Evolutionary conservation across 2,329 filamentous ascomycete genomes (phyloP).

Genomic region (Colletotrichum endophyticum): DNA sequence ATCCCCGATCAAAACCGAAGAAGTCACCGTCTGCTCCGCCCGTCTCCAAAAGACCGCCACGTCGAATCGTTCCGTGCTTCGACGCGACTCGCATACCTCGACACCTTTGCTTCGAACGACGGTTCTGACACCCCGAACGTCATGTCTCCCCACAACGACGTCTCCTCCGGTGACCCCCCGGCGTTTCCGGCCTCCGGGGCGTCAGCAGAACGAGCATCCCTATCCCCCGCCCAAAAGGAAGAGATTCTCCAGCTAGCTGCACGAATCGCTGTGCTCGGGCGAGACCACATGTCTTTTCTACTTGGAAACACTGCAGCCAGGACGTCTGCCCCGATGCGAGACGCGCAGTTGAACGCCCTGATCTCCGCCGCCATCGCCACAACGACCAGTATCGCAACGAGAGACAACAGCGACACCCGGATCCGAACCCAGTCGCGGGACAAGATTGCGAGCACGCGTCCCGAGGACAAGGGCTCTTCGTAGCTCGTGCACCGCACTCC

Average conservation of each 20-base stretch:
- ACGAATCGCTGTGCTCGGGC: background rate
- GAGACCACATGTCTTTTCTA: background rate
- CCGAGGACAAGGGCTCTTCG: background rate
- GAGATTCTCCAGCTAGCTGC: background rate
- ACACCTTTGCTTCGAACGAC: background rate
- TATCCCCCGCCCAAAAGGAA: background rate
- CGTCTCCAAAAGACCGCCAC: background rate
- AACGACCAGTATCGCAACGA: background rate
- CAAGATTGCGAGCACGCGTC: background rate
- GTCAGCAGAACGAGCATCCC: background rate
- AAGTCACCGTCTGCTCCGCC: background rate
- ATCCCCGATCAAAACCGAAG: background rate
- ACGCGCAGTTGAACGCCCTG: background rate
- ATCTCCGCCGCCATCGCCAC: background rate
- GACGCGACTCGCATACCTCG: background rate
- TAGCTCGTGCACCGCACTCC: background rate
- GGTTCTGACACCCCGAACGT: background rate
- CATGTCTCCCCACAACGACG: background rate
- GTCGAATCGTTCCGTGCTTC: background rate
- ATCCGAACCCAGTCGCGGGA: background rate
- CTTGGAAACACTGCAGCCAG: background rate
- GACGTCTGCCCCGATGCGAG: background rate
- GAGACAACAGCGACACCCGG: background rate
- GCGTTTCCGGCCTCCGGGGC: background rate
- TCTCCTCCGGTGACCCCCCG: background rate